phyloP scores from a whole-genome alignment of 768 basidiomycete species.

The Candolleomyces eurysporus region DNA sequence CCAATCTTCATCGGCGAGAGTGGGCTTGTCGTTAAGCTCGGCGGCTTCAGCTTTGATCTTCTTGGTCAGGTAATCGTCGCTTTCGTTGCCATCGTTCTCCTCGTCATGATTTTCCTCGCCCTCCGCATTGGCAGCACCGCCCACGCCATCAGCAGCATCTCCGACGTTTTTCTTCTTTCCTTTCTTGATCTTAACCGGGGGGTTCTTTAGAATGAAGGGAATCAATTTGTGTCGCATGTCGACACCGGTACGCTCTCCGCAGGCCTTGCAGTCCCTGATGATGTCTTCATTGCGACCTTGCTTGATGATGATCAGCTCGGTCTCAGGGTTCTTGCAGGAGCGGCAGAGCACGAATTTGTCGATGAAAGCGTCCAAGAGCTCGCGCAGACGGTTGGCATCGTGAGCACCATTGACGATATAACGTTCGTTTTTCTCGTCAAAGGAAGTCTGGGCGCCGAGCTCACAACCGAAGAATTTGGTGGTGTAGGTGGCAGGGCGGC shows the following conservation, averaged over 20 bases:
- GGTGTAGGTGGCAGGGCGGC: conserved; percentile 91
- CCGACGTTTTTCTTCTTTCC: conserved; percentile 57
- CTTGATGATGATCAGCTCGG: conserved; percentile 90
- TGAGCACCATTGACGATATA: conserved; percentile 99
- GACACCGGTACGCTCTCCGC: conserved; percentile 86
- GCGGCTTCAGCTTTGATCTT: conserved; percentile 92
- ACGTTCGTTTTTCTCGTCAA: conserved; percentile 94
- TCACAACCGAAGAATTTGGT: conserved; percentile 99
- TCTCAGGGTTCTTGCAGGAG: conserved; percentile 99
- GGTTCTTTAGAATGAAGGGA: conserved; percentile 97
- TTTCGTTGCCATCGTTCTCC: conserved; percentile 55
- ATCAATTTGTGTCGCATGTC: conserved; percentile 98
- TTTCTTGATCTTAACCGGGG: conserved; percentile 86
- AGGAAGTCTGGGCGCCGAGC: conserved; percentile 94
- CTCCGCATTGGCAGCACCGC: conserved; percentile 40
- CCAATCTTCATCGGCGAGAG: conserved; percentile 77
- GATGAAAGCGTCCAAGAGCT: conserved; percentile 95
- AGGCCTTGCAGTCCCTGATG: conserved; percentile 97
- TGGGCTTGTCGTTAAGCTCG: conserved; percentile 62
- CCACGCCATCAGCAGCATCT: conserved; percentile 46
- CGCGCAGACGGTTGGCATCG: conserved; percentile 85
- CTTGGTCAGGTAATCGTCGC: conserved; percentile 84
- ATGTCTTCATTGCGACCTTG: conserved; percentile 79
- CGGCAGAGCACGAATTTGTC: conserved; percentile 98
- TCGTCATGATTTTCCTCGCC: conserved; percentile 30